Conservation (phyloP, 2,329 filamentous ascomycete genomes). For the Chrysoporthe deuterocubensis region DNA sequence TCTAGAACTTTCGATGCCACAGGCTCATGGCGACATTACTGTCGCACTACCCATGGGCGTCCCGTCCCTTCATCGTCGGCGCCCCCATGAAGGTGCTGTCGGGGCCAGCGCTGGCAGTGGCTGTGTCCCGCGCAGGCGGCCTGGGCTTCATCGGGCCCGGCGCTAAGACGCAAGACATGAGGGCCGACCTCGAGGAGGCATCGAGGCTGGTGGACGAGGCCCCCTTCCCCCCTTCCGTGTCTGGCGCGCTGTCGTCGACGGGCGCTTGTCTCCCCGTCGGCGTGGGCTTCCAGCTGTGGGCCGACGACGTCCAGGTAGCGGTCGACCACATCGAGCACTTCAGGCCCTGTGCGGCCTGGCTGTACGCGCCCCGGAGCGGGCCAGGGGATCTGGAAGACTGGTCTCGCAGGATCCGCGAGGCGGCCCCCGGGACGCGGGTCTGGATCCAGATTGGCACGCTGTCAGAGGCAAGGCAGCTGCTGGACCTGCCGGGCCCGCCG, state of each 20-base stretch:
- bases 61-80: conserved; percentile 59
- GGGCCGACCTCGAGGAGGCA: conserved; percentile 37
- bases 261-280: conserved; percentile 46
- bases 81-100: conserved; percentile 73
- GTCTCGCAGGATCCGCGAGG: conserved; percentile 47
- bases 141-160: conserved; percentile 55
- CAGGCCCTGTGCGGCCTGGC: conserved; percentile 48
- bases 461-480: conserved; percentile 49
- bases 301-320: conserved; percentile 42
- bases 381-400: conserved; percentile 47
- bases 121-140: conserved; percentile 73
- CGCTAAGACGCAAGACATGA: conserved; percentile 39
- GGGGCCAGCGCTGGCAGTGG: conserved; percentile 58
- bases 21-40: conserved; percentile 14
- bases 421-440: conserved; percentile 47
- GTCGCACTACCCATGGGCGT: conserved; percentile 55
- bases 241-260: conserved; percentile 15
- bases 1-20: conserved; percentile 2
- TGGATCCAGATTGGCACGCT: conserved; percentile 57
- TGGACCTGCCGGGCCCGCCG: conserved; percentile 40
- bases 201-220: conserved; percentile 32
- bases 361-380: conserved; percentile 48
- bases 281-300: conserved; percentile 52
- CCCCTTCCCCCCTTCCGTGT: conserved; percentile 3
- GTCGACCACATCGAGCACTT: conserved; percentile 37